Evolutionary conservation across 176 grass and related monocot genomes (phyloP).

Genomic region (Rhynchospora tenuis): DNA sequence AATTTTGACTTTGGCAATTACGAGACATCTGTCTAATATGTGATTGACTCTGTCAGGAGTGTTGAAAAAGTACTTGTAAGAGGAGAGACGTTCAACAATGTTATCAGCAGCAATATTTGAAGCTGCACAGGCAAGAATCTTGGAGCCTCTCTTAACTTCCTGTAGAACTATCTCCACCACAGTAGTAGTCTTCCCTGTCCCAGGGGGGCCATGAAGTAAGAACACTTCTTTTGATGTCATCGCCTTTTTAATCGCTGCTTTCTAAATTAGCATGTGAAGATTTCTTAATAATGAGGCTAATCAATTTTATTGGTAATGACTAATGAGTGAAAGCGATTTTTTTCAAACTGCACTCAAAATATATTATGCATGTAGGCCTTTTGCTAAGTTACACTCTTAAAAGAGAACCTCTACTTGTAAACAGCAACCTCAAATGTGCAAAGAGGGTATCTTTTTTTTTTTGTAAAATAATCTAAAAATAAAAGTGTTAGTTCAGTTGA

Average conservation of each 20-base stretch:
- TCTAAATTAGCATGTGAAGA: conserved; percentile 36
- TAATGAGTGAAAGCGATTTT: neutral
- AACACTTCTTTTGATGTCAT: conserved; percentile 88
- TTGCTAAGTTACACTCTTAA: too few relatives aligned
- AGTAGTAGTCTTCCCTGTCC: conserved; percentile 97
- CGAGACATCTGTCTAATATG: conserved; percentile 18
- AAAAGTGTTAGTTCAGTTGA: neutral
- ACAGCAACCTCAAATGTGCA: neutral
- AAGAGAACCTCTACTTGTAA: neutral
- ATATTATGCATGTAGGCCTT: too few relatives aligned
- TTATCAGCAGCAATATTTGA: conserved; percentile 99
- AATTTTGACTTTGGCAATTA: conserved; percentile 21
- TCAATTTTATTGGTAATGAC: neutral
- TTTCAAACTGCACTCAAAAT: neutral
- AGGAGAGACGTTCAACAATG: conserved; percentile 89
- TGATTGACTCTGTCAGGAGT: conserved; percentile 4
- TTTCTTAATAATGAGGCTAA: neutral
- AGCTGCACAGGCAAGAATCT: conserved; percentile 96
- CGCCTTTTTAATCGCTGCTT: conserved; percentile 80
- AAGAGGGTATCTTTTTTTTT: neutral
- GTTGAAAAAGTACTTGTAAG: conserved; percentile 53
- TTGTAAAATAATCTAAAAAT: neutral
- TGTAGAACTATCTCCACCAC: conserved; percentile 93
- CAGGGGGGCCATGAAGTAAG: conserved; percentile 97
- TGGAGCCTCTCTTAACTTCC: conserved; percentile 90